Conservation (phyloP, 441 rosid genomes). For the Geranium incanum region DNA sequence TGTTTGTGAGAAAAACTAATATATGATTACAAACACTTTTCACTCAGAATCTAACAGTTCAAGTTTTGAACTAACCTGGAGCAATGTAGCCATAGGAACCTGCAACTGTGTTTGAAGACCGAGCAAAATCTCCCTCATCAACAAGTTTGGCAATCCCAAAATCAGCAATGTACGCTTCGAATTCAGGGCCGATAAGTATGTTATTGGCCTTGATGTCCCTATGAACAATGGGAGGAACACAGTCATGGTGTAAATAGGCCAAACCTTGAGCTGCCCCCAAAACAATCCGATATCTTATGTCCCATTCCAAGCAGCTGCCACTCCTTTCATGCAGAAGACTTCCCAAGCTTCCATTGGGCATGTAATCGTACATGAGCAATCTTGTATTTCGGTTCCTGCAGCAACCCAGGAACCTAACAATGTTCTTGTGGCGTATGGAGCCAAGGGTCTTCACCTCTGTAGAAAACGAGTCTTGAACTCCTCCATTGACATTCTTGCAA, state of each 20-base stretch:
- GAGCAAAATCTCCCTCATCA: conserved; percentile 74
- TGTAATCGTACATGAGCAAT: conserved; percentile 29
- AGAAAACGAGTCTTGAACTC: conserved; percentile 82
- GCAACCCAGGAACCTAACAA: conserved; percentile 83
- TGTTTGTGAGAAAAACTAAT: no score
- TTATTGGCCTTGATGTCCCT: conserved; percentile 94
- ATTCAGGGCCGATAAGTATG: conserved; percentile 77
- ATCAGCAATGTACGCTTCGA: conserved; percentile 92
- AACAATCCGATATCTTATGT: conserved; percentile 70
- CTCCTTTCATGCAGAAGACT: conserved; percentile 78
- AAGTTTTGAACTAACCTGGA: conserved; percentile 59
- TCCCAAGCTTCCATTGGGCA: conserved; percentile 79
- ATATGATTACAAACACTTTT: no score
- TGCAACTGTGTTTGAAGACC: conserved; percentile 82
- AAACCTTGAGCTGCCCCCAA: conserved; percentile 90
- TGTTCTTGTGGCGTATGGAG: conserved; percentile 90
- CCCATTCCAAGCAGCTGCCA: conserved; percentile 73
- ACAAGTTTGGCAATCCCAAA: conserved; percentile 94
- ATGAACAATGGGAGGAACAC: conserved; percentile 87
- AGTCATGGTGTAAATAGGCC: conserved; percentile 89
- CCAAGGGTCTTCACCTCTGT: conserved; percentile 90
- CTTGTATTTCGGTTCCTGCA: conserved; percentile 80
- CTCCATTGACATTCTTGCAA: conserved; percentile 36
- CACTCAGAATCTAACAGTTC: no score
- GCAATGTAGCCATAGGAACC: conserved; percentile 97